Evolutionary conservation across 768 basidiomycete genomes (phyloP).

Genomic region (Kwoniella mangroviensis): DNA sequence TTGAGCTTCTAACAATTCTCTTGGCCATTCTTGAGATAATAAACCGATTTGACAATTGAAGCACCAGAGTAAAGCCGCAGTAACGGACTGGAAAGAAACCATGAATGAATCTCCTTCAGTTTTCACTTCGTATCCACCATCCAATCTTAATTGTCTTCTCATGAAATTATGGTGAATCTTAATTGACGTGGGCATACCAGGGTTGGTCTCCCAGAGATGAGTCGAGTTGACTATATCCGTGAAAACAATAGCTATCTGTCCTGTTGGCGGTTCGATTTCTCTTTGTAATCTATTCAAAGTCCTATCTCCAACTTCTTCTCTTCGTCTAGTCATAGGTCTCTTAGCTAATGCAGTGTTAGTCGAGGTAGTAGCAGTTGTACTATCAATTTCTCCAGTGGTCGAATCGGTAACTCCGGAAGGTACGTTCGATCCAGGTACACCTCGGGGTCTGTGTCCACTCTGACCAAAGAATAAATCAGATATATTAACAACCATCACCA

Average conservation of each 20-base stretch:
- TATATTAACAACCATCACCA: conserved; percentile 96
- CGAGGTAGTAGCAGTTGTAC: conserved; percentile 10
- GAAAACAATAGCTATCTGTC: conserved; percentile 90
- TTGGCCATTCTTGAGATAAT: conserved; percentile 82
- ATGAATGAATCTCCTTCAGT: conserved; percentile 99
- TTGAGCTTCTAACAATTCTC: conserved; percentile 88
- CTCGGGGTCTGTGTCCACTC: conserved; percentile 58
- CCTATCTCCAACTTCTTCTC: conserved; percentile 57
- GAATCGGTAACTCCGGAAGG: conserved; percentile 48
- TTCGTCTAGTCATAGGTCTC: conserved; percentile 41
- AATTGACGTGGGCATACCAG: conserved; percentile 93
- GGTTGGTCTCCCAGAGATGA: conserved; percentile 91
- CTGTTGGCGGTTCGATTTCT: conserved; percentile 82
- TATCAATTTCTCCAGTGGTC: conserved; percentile 58
- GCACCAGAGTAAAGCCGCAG: conserved; percentile 87
- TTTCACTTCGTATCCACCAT: conserved; percentile 98
- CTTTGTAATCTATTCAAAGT: conserved; percentile 64
- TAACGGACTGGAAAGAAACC: conserved; percentile 90
- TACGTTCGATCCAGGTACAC: conserved; percentile 26
- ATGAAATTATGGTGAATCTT: conserved; percentile 84
- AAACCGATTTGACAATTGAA: conserved; percentile 82
- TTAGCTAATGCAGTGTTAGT: conserved; percentile 33
- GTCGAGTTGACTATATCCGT: conserved; percentile 98
- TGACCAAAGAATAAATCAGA: conserved; percentile 69
- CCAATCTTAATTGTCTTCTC: conserved; percentile 80